Conservation (phyloP, 2,329 filamentous ascomycete species). For the Alternaria sp. region DNA sequence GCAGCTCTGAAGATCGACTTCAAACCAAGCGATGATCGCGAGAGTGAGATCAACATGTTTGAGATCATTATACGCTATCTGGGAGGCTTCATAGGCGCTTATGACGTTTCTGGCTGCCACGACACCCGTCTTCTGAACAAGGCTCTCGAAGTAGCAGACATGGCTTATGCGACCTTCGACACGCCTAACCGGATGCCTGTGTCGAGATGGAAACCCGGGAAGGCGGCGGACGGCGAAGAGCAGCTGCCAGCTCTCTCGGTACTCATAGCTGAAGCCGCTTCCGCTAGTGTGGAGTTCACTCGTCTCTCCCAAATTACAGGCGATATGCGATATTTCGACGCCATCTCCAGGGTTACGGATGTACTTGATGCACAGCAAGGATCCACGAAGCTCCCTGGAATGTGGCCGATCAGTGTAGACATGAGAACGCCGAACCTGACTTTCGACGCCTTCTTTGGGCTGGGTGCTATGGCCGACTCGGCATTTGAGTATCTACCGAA, state of each 20-base stretch:
- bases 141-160: conserved; percentile 77
- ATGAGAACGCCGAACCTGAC: conserved; percentile 49
- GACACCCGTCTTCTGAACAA: conserved; percentile 76
- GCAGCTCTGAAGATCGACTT: conserved; percentile 53
- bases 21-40: conserved; percentile 42
- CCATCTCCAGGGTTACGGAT: conserved; percentile 50
- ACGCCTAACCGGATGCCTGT: conserved; percentile 91
- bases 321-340: conserved; percentile 55
- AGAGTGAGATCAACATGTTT: conserved; percentile 54
- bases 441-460: conserved; percentile 41
- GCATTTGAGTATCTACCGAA: conserved; percentile 53
- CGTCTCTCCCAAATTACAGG: conserved; percentile 53
- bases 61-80: conserved; percentile 75
- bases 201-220: conserved; percentile 51
- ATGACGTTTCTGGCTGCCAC: conserved; percentile 74
- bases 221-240: conserved; percentile 40
- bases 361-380: conserved; percentile 50
- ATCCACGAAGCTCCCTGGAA: conserved; percentile 52
- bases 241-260: conserved; percentile 49
- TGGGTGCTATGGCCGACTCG: conserved; percentile 46
- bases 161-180: conserved; percentile 82
- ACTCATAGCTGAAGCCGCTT: conserved; percentile 54
- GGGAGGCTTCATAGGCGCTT: conserved; percentile 83
- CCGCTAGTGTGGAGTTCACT: conserved; percentile 55
- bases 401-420: conserved; percentile 56